A percentile compares a stretch with the other conserved stretches of the same genome.
These are phyloP conservation scores for Verticillium dahliae DNA, from an alignment of 2,329 filamentous ascomycete genomes.

Conservation along the genomic window DNA sequence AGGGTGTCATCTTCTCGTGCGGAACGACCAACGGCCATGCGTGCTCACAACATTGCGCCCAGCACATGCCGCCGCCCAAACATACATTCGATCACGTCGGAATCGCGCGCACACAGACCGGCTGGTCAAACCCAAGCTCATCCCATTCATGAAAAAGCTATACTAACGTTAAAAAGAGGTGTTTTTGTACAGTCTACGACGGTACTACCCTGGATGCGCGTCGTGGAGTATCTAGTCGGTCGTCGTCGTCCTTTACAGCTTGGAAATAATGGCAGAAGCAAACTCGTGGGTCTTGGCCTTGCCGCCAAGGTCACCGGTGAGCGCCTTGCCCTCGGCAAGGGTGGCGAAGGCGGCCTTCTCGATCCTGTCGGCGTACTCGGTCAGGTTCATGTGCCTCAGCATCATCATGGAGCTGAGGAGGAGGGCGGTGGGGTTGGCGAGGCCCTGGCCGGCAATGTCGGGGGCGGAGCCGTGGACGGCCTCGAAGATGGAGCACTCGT, in stretches of 20 bases:
- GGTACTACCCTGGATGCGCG: conserved; percentile 7
- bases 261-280: conserved; percentile 79
- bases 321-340: conserved; percentile 88
- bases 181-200: conserved; percentile 13
- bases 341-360: conserved; percentile 94
- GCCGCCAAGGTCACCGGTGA: conserved; percentile 94
- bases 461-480: conserved; percentile 96
- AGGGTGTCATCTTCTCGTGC: not conserved
- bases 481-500: conserved; percentile 99
- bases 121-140: conserved; percentile 1
- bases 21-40: too few species aligned
- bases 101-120: not conserved
- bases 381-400: conserved; percentile 95
- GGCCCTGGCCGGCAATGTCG: conserved; percentile 90
- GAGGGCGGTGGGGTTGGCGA: conserved; percentile 95
- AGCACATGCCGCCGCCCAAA: not conserved
- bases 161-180: conserved; percentile 10
- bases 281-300: conserved; percentile 96
- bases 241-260: conserved; percentile 38
- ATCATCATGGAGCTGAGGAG: conserved; percentile 98
- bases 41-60: not conserved
- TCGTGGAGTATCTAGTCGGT: conserved; percentile 6
- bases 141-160: conserved; percentile 11
- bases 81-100: not conserved
- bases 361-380: conserved; percentile 76